Percentiles rank a stretch among this genome's conserved stretches.
Evolutionary conservation across 352 stramenopile genomes (phyloP).

Genomic region (Phytopythium cucurbitacearum): DNA sequence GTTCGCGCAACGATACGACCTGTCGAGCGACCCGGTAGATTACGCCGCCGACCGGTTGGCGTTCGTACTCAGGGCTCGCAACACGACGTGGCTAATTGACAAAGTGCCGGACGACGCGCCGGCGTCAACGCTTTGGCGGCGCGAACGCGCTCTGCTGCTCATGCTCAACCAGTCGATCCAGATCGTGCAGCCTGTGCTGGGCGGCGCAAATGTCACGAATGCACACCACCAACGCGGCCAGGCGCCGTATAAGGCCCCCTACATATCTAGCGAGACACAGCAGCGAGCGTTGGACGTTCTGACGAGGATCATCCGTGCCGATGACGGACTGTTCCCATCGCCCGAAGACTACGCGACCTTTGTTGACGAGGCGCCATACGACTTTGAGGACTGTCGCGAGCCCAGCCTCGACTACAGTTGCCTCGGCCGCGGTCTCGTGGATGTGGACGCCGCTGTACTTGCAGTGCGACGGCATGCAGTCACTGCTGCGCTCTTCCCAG

Average conservation of each 20-base stretch:
- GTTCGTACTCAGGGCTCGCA: slow-evolving; percentile 43
- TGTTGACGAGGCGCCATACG: slow-evolving; percentile 32
- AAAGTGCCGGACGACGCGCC: slow-evolving; percentile 54
- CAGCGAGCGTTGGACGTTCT: slow-evolving; percentile 33
- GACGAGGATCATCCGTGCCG: slow-evolving; percentile 31
- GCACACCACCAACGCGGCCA: slow-evolving; percentile 35
- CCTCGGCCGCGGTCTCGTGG: slow-evolving; percentile 41
- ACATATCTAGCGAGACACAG: slow-evolving; percentile 33
- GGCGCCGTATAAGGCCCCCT: slow-evolving; percentile 22
- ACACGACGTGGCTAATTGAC: slow-evolving; percentile 11
- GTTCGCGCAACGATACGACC: slow-evolving; percentile 48
- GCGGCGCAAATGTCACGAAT: slow-evolving; percentile 56
- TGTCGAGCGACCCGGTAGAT: slow-evolving; percentile 54
- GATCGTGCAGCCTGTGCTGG: slow-evolving; percentile 38
- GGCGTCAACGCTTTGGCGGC: slow-evolving; percentile 47
- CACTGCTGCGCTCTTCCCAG: slow-evolving; percentile 33
- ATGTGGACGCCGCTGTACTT: slow-evolving; percentile 40
- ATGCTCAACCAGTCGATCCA: slow-evolving; percentile 38
- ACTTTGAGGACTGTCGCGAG: slow-evolving; percentile 38
- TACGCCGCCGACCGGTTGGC: slow-evolving; percentile 49
- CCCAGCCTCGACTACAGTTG: slow-evolving; percentile 52
- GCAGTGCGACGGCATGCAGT: slow-evolving; percentile 33
- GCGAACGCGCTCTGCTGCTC: slow-evolving; percentile 32
- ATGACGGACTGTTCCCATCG: slow-evolving; percentile 47
- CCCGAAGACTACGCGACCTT: slow-evolving; percentile 45